Base-by-base conservation (phyloP, 2,329 filamentous ascomycete genomes). In the Alternaria brassicae region DNA sequence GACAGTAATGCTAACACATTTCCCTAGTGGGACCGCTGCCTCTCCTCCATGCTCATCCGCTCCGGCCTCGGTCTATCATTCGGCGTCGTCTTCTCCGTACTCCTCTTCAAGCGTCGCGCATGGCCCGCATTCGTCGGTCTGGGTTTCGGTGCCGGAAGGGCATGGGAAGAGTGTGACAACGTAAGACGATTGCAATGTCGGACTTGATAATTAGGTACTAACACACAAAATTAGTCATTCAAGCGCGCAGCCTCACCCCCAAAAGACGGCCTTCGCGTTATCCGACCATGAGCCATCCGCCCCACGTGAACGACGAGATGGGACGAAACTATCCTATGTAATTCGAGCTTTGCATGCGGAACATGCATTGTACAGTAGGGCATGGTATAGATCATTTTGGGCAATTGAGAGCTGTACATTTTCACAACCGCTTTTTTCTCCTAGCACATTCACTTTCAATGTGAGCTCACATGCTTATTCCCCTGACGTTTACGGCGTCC, bases 161-260 rank as follows among this genome's bases (percentile, higher is more conserved):
- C 95, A 58, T 99, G 96, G 85, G 95, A 99, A 81, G 95, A 99
- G 85, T 97, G 95, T 82, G 97, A 99, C 84, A 91, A 86, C 72
- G 82, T 84, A 30, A 34, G 44, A 44, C n/a, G 28, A 17, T 17
- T 17, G 3, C 69, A 71, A 80, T 79, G 39, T 47, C 5, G 23
- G 13, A 32, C 27, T 17, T 9, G 6, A 10, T 36, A 10, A 21
- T 36, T 4, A 36, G 37, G 32, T 37, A n/a, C 55, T 66, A 58
- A 67, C 39, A 62, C n/a, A 25, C 1, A 2, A 4, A 12, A 48
- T 56, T 58, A 84, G 82, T 84, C 82, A 57, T 84, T 84, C 78
- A 84, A 83, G 78, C 80, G 81, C 56, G 81, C 82, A 37, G 76
- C 82, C 47, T 74, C 76, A 58, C 78, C 81, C 47, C 78, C 81